Base-by-base conservation (phyloP, 306 rosid species). In the Trichosanthes truncata region DNA sequence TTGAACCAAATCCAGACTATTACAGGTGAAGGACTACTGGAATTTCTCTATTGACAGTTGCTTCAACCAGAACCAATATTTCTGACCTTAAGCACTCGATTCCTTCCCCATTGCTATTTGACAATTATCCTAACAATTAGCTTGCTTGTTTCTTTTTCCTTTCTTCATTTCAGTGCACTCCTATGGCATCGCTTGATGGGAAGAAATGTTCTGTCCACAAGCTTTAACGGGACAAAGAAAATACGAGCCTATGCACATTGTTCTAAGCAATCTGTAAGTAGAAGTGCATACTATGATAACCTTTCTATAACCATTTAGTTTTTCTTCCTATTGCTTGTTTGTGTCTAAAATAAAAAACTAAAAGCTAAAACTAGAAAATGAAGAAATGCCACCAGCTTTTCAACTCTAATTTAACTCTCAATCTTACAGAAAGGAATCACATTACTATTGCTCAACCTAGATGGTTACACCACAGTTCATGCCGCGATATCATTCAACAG, bases 161-260 rank as follows among this genome's bases (percentile, higher is more conserved):
- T 46, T 69, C n/a, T 65, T 65, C 15, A 9, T 61, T 74, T 67
- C 88, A 95, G 99, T 75, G 97, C 99, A 78, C 97, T 95, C 78
- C 87, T 95, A 53, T 95, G 96, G 96, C 97, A 93, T 80, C 84
- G 89, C 49, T 87, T 96, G 68, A 96, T 93, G 99, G 99, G 99
- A 80, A 68, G 82, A 59, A 89, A 87, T 14, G 97, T 89, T 33
- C 85, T 93, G 4, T 76, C 92, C 13, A 84, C 97, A 21, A 83
- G 59, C 82, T 96, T 95, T 82, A 76, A 53, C 7, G 96, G 94
- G 78, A 84, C 98, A 0, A 89, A 86, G 57, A 84, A 85, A 79
- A 85, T 91, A 77, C 86, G 97, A 72, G 89, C 96, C 77, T 96
- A 96, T 61, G 87, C 98, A 7, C 99, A 96, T 80, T 91, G 99